phyloP scores from a whole-genome alignment of 2,329 filamentous ascomycete genomes.

The Colletotrichum truncatum region DNA sequence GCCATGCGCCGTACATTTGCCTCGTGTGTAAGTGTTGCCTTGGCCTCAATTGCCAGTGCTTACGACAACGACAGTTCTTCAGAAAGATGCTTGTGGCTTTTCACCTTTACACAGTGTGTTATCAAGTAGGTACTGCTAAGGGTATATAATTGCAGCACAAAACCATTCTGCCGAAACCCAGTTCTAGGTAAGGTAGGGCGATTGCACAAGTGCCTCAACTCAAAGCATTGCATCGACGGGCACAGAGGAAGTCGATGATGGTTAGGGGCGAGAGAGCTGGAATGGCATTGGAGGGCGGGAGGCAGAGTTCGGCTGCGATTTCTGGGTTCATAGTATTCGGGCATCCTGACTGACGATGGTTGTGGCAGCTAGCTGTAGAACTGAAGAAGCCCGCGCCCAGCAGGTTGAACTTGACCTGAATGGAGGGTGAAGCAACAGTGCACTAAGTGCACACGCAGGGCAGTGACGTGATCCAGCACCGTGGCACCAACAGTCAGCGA shows the following conservation, averaged over 20 bases:
- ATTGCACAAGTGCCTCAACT: constrained; percentile 21
- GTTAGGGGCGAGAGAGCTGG: constrained; percentile 25
- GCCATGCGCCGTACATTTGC: not conserved
- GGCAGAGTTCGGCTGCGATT: constrained; percentile 3
- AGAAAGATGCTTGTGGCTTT: not conserved
- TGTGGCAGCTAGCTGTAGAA: not conserved
- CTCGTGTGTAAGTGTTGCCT: constrained; percentile 17
- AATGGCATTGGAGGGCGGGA: constrained; percentile 13
- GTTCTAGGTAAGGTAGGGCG: not conserved
- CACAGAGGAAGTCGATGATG: constrained; percentile 20
- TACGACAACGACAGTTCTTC: not conserved
- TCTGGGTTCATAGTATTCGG: not conserved
- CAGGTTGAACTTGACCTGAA: too few species aligned
- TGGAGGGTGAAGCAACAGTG: not conserved
- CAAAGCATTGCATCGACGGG: constrained; percentile 2
- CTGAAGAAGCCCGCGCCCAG: not conserved
- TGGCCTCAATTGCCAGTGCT: not conserved
- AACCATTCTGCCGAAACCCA: constrained; percentile 7
- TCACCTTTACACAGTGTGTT: too few species aligned
- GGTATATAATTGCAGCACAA: not conserved
- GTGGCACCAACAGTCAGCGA: not conserved
- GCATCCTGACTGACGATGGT: not conserved
- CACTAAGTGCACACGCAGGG: not conserved
- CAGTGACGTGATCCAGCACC: not conserved
- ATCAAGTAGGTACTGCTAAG: not conserved